Base-by-base conservation (phyloP, 2,329 filamentous ascomycete genomes). In the Apiospora rasikravindrae region DNA sequence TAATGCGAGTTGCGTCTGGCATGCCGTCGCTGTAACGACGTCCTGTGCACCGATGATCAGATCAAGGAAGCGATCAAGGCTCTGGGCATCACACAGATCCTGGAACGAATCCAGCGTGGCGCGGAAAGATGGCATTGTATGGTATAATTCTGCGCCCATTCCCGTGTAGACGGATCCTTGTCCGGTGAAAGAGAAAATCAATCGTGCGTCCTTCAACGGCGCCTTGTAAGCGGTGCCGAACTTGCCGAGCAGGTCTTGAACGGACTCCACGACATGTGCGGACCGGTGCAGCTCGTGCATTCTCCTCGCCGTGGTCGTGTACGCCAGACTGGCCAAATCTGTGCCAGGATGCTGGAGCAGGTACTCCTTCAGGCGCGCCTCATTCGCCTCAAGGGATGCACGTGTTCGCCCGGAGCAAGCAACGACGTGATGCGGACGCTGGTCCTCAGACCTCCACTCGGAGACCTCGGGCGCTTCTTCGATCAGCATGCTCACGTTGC, bases 111-210 rank as follows among this genome's bases (percentile, higher is more conserved):
- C 67, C 19, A 82, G 74, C 6, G 75, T 64, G n/a, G 57, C 7
- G 19, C 73, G 76, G 71, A 82, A 82, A 24, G 74, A 70, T 1
- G 77, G 75, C 8, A 75, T 77, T 4, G 77, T 77, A 1, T 76
- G 67, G 44, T 78, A 76, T 14, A 82, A 72, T 45, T 79, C 75
- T 16, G 76, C 77, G 10, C 78, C 80, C 75, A 82, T 78, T 26
- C 79, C 80, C 10, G 72, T 74, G 42, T 80, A 80, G 40, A 77
- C 77, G 49, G 77, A 75, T 2, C 81, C 81, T 71, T 83, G 81
- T 4, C 81, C 81, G 2, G 81, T 81, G 67, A 82, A 83, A 1
- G 78, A 77, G 66, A 83, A 82, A 0, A 79, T 76, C 24, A 69
- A 8, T 2, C 24, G 42, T 4, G 45, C 14, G 44, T 69, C 45